Conservation (phyloP, 169 alveolate genomes). For the Plasmodium blacklocki region DNA sequence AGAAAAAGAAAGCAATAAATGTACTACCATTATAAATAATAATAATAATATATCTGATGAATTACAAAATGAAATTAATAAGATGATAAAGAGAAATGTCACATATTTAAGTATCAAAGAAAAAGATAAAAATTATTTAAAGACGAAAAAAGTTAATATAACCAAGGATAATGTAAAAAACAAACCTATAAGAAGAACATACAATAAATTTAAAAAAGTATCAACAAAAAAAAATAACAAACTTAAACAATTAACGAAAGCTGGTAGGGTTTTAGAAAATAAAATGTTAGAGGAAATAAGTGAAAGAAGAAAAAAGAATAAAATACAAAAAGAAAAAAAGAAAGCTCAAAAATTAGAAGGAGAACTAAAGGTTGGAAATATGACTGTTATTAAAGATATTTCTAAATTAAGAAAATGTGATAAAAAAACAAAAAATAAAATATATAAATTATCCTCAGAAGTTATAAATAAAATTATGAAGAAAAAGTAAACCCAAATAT, state of each 20-base stretch:
- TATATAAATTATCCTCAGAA: constrained; percentile 53
- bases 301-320: constrained; percentile 75
- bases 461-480: constrained; percentile 54
- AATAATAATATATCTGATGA: constrained; percentile 14
- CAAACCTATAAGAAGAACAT: constrained; percentile 7
- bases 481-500: constrained; percentile 14
- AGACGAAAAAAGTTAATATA: constrained; percentile 2
- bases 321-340: constrained; percentile 63
- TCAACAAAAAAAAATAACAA: background rate
- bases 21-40: background rate
- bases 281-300: constrained; percentile 72
- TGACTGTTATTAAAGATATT: constrained; percentile 75
- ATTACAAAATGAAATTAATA: constrained; percentile 52
- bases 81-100: constrained; percentile 65
- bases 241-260: constrained; percentile 33
- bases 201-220: constrained; percentile 14
- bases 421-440: constrained; percentile 65
- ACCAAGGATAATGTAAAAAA: background rate
- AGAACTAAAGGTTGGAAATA: constrained; percentile 73
- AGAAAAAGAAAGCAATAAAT: background rate
- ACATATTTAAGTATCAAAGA: constrained; percentile 27
- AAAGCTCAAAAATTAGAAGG: constrained; percentile 68
- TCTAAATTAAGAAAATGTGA: constrained; percentile 71
- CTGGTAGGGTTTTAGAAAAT: constrained; percentile 52
- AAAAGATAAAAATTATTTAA: background rate